These are phyloP conservation scores for Globisporangium mamillatum DNA, from an alignment of 352 stramenopile species.

Conservation along the genomic window DNA sequence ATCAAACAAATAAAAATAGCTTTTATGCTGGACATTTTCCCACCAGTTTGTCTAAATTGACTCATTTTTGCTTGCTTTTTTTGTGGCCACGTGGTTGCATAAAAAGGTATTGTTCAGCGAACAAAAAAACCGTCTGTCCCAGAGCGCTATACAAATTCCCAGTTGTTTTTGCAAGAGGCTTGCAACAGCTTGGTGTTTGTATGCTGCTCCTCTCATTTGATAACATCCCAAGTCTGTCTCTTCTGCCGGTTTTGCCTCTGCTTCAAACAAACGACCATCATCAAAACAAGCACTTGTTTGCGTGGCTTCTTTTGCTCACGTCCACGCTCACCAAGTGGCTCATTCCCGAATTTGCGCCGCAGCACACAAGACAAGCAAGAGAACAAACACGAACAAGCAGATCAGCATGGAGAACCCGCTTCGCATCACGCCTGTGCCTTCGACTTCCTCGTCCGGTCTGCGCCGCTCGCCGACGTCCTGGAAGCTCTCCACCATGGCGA, in stretches of 20 bases:
- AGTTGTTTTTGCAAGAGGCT: neutral
- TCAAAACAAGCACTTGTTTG: neutral
- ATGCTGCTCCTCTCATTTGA: neutral
- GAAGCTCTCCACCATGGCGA: conserved; percentile 37
- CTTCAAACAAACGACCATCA: conserved; percentile 10
- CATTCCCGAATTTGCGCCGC: conserved; percentile 17
- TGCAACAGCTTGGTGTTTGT: neutral
- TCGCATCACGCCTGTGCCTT: conserved; percentile 26
- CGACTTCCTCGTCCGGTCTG: conserved; percentile 25
- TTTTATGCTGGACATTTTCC: too few relatives aligned
- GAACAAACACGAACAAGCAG: neutral
- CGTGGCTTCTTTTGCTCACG: conserved; percentile 3
- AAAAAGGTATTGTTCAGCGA: neutral
- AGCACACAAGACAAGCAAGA: neutral
- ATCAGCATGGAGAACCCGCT: conserved; percentile 36
- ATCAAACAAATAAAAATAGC: too few relatives aligned
- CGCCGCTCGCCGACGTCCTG: conserved; percentile 60
- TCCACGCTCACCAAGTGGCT: conserved; percentile 1
- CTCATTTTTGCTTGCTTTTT: neutral
- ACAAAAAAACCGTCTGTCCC: neutral
- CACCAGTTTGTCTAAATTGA: neutral
- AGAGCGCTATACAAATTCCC: neutral
- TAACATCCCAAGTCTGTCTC: conserved; percentile 9
- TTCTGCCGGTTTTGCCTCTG: conserved; percentile 10
- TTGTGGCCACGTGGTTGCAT: neutral